phyloP scores from a whole-genome alignment of 2,329 filamentous ascomycete genomes.

The Stagonosporopsis cucurbitacearum region DNA sequence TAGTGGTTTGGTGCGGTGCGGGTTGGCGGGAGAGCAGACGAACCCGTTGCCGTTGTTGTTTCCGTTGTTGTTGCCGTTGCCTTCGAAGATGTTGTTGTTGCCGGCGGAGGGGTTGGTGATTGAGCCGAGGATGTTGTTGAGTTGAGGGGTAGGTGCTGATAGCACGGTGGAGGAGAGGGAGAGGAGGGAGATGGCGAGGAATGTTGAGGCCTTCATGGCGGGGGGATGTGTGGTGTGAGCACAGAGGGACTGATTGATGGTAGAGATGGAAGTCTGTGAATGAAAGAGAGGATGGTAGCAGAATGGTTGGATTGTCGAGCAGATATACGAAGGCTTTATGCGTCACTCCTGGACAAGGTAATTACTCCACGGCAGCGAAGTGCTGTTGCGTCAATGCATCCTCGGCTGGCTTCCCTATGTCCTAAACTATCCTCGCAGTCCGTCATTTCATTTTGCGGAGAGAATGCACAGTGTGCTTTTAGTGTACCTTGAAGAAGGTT shows the following conservation, averaged over 20 bases:
- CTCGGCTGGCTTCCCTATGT: background rate
- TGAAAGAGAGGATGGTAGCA: background rate
- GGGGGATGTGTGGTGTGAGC: background rate
- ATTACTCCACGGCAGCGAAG: background rate
- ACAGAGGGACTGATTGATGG: background rate
- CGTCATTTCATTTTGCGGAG: conserved; percentile 4
- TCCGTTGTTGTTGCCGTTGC: conserved; percentile 5
- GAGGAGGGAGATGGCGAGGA: conserved; percentile 21
- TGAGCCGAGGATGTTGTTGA: conserved; percentile 17
- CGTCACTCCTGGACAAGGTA: conserved; percentile 3
- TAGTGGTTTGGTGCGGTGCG: background rate
- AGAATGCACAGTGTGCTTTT: background rate
- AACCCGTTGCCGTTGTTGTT: conserved; percentile 9
- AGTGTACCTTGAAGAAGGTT: background rate
- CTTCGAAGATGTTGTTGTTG: conserved; percentile 10
- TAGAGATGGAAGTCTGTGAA: background rate
- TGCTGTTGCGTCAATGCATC: background rate
- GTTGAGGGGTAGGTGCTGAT: conserved; percentile 24
- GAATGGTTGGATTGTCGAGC: too few species aligned
- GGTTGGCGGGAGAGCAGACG: background rate
- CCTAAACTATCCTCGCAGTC: background rate
- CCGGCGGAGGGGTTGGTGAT: conserved; percentile 14
- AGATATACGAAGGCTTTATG: background rate
- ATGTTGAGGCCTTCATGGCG: conserved; percentile 14
- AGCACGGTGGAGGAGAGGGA: conserved; percentile 25